Percentiles rank a stretch among this genome's conserved stretches.
These are phyloP conservation scores for Clavispora asparagi DNA, from an alignment of 805 yeast species.

Conservation along the genomic window DNA sequence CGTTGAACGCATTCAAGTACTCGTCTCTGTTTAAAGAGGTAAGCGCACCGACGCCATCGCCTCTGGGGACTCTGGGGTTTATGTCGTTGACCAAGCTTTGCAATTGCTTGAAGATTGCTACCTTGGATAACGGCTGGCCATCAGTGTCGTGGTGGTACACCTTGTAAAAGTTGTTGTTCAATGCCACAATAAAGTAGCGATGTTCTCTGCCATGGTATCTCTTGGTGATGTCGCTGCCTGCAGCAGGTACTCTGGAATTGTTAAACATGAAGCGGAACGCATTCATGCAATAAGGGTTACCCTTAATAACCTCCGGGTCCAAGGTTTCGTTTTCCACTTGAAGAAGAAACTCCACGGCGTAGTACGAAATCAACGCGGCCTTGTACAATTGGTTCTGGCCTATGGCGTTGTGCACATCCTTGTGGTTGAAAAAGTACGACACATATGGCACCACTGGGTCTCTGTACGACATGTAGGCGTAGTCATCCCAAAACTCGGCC, in stretches of 20 bases:
- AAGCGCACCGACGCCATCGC: constrained; percentile 66
- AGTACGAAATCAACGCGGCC: constrained; percentile 68
- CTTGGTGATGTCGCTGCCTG: constrained; percentile 57
- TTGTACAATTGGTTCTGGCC: constrained; percentile 64
- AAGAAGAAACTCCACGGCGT: constrained; percentile 63
- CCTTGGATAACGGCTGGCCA: constrained; percentile 42
- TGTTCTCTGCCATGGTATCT: constrained; percentile 46
- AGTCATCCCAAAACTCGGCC: constrained; percentile 88
- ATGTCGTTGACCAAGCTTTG: constrained; percentile 44
- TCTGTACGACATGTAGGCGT: constrained; percentile 83
- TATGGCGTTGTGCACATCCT: constrained; percentile 53
- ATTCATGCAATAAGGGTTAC: constrained; percentile 90
- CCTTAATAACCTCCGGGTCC: constrained; percentile 75
- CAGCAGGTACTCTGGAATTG: constrained; percentile 75
- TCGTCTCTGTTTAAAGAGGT: constrained; percentile 83
- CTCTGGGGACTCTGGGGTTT: constrained; percentile 29
- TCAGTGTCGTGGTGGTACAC: constrained; percentile 51
- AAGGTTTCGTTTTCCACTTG: constrained; percentile 65
- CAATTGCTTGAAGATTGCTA: constrained; percentile 55
- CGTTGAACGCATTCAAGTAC: constrained; percentile 60
- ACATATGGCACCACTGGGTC: constrained; percentile 96
- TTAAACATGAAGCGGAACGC: constrained; percentile 89
- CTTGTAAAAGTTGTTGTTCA: constrained; percentile 78
- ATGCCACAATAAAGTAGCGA: constrained; percentile 66
- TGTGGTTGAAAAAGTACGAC: constrained; percentile 83